Evolutionary conservation across 768 basidiomycete species (phyloP), one percentile per base, ranked within the genome.

Genomic region (Tubosaeta sp.): DNA sequence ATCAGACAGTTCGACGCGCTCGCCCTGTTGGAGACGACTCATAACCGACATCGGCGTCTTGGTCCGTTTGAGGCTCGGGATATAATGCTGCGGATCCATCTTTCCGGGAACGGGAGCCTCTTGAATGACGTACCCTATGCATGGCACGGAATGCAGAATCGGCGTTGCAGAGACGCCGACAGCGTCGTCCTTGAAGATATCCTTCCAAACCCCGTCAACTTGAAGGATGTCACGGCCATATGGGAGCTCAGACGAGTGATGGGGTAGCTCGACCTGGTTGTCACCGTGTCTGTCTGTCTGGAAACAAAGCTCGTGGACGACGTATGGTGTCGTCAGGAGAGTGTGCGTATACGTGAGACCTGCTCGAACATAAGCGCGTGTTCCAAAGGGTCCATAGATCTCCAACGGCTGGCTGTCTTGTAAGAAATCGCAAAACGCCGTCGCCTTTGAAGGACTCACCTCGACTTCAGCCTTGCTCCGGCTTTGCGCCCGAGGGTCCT

Each of bases 321-420:
- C 79, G 60, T 88, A 94, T 3, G 83, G 77, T 1, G 71, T 66
- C 10, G 78, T 79, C 22, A 93, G 75, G 18, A 80, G 70, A 8
- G 87, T 84, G 59, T 90, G 75, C 1, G 90, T 88, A 60, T 83
- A 84, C 21, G 68, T 65, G 44, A 94, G 75, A 27, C 81, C 79
- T 42, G 71, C 76, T 39, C 91, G 85, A 53, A 94, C 72, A 62
- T 90, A 92, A 22, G 86, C 82, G 21, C 92, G 83, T 1, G 88
- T 89, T 18, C 92, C 91, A 7, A 83, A 68, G 11, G 90, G 92
- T 6, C 92, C 92, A 58, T 92, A 94, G 46, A 94, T 89, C 65
- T 94, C 87, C 3, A 93, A 55, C 16, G 78, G 77, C 87, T 89
- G 55, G 14, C 30, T 16, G 24, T 31, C 39, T 13, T 21, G 16